phyloP scores from a whole-genome alignment of 2,329 filamentous ascomycete genomes.

The Paecilomyces fulvus region DNA sequence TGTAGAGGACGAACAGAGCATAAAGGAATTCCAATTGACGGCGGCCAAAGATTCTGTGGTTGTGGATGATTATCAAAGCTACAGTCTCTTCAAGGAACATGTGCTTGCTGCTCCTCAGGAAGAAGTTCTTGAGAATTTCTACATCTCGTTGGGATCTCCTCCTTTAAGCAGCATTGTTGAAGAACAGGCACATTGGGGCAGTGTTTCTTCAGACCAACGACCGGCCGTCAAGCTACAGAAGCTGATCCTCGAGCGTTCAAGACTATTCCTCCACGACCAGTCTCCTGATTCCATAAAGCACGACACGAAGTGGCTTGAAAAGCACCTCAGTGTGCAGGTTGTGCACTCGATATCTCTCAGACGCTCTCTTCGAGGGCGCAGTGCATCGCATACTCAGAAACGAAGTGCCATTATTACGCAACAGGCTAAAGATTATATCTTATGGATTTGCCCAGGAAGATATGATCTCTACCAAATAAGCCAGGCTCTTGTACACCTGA shows the following conservation, averaged over 20 bases:
- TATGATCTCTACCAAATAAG: constrained; percentile 89
- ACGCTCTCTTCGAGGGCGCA: constrained; percentile 63
- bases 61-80: constrained; percentile 81
- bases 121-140: constrained; percentile 76
- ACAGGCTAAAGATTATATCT: constrained; percentile 49
- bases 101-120: constrained; percentile 86
- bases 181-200: constrained; percentile 66
- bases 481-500: constrained; percentile 70
- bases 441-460: constrained; percentile 67
- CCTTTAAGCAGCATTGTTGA: constrained; percentile 69
- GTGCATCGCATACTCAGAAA: constrained; percentile 63
- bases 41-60: constrained; percentile 65
- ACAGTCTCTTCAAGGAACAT: constrained; percentile 75
- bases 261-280: constrained; percentile 83
- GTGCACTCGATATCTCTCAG: constrained; percentile 72
- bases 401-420: constrained; percentile 62
- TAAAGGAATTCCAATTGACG: constrained; percentile 72
- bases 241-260: constrained; percentile 76
- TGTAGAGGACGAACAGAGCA: constrained; percentile 53
- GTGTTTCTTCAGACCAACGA: constrained; percentile 56
- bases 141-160: constrained; percentile 68
- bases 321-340: constrained; percentile 67
- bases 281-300: constrained; percentile 70
- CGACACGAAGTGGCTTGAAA: constrained; percentile 83
- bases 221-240: constrained; percentile 63